phyloP scores from a whole-genome alignment of 148 eudicot species.

The Vaccinium darrowii region DNA sequence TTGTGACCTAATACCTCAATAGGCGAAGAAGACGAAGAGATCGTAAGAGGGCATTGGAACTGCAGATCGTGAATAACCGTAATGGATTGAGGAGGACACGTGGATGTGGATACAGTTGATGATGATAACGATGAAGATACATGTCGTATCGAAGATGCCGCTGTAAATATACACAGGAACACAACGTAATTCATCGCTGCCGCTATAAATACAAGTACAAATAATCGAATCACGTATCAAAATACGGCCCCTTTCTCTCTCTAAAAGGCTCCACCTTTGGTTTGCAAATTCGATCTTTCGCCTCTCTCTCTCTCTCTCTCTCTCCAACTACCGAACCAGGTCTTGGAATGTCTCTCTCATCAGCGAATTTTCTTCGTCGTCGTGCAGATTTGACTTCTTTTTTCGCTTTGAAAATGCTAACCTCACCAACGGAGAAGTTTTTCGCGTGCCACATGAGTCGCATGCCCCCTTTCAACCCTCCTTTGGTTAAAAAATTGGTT shows the following conservation, averaged over 20 bases:
- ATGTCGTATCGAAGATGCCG: constrained; percentile 11
- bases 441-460: too few species aligned
- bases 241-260: neutral
- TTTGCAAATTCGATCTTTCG: neutral
- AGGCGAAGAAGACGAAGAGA: constrained; percentile 6
- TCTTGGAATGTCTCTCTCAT: neutral
- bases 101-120: neutral
- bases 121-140: constrained; percentile 10
- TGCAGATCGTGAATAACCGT: constrained; percentile 18
- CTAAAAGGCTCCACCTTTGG: neutral
- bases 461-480: too few species aligned
- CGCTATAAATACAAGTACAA: neutral
- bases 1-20: constrained; percentile 15
- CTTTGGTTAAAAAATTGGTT: too few species aligned
- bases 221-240: neutral
- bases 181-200: constrained; percentile 15
- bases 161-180: constrained; percentile 8
- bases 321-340: constrained; percentile 1
- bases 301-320: neutral
- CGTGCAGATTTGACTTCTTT: neutral
- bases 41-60: constrained; percentile 18
- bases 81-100: neutral
- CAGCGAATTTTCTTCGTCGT: neutral
- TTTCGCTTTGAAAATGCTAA: neutral
- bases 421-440: too few species aligned